These are phyloP conservation scores for Ganoderma meredithae DNA, from an alignment of 1,284 basidiomycete genomes.

Conservation along the genomic window DNA sequence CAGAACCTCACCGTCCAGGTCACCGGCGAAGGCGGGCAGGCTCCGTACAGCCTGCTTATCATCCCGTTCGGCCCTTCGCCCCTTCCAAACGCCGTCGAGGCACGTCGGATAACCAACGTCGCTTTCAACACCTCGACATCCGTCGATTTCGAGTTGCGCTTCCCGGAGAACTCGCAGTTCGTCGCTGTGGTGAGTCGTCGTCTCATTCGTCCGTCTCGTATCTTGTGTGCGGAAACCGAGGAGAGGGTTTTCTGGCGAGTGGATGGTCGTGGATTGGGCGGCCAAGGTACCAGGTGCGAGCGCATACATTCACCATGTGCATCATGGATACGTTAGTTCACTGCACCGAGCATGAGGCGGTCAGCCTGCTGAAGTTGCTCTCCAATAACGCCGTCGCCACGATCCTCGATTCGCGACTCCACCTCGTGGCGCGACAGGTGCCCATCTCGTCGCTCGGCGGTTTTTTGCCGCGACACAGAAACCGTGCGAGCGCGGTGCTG, in stretches of 20 bases:
- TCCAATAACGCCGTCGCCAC: too few species aligned
- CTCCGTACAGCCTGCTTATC: slow-evolving; percentile 72
- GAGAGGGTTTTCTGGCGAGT: not conserved
- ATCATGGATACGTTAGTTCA: not conserved
- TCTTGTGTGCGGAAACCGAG: not conserved
- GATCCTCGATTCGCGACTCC: not conserved
- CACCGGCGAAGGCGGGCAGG: slow-evolving; percentile 51
- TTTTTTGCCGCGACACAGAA: not conserved
- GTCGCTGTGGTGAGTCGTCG: slow-evolving; percentile 71
- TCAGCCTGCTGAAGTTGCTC: not conserved
- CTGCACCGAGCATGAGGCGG: not conserved
- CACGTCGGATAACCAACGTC: slow-evolving; percentile 63
- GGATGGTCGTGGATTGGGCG: not conserved
- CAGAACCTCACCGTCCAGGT: slow-evolving; percentile 63
- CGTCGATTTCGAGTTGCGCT: slow-evolving; percentile 66
- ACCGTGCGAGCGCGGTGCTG: not conserved
- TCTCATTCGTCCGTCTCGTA: not conserved
- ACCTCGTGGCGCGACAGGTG: not conserved
- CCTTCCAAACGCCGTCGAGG: slow-evolving; percentile 67
- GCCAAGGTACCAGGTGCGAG: not conserved
- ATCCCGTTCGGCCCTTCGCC: slow-evolving; percentile 71
- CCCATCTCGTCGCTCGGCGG: not conserved
- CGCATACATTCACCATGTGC: not conserved
- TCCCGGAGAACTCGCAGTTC: slow-evolving; percentile 72
- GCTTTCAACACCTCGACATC: slow-evolving; percentile 54